Conservation (phyloP, 805 yeast genomes). For the Kazachstania psychrophila region DNA sequence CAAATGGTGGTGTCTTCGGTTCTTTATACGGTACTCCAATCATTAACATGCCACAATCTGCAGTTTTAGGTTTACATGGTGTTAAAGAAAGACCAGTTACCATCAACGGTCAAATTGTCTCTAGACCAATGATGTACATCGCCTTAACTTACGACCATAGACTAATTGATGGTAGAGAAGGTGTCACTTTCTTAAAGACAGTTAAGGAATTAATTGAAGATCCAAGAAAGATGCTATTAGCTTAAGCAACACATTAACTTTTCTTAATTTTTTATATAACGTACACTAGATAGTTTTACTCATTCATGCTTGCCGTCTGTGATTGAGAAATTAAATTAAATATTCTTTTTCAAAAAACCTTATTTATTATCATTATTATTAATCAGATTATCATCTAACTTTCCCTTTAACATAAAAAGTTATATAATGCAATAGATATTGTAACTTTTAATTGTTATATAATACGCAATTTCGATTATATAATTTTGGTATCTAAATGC, state of each 20-base stretch:
- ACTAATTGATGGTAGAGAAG: constrained; percentile 97
- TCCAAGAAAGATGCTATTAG: constrained; percentile 92
- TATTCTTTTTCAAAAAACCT: constrained; percentile 1
- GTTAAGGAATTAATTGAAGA: constrained; percentile 96
- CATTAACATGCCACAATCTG: constrained; percentile 96
- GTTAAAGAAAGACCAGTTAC: constrained; percentile 96
- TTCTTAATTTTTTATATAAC: too few species aligned
- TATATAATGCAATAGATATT: too few species aligned
- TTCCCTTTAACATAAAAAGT: too few species aligned
- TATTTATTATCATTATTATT: neutral
- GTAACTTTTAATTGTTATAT: too few species aligned
- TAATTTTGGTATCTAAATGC: neutral
- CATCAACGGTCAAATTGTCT: constrained; percentile 88
- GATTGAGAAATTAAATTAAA: neutral
- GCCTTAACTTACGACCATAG: constrained; percentile 98
- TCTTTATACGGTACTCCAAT: constrained; percentile 97
- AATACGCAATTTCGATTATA: too few species aligned
- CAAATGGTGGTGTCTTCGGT: constrained; percentile 98
- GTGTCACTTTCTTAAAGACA: constrained; percentile 92
- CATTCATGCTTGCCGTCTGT: neutral
- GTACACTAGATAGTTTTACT: neutral
- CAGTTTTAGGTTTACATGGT: constrained; percentile 95
- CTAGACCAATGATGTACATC: constrained; percentile 99
- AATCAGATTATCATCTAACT: too few species aligned
- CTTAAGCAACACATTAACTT: constrained; percentile 25